Conservation (phyloP, 2,329 filamentous ascomycete species). For the Botrytis aclada region DNA sequence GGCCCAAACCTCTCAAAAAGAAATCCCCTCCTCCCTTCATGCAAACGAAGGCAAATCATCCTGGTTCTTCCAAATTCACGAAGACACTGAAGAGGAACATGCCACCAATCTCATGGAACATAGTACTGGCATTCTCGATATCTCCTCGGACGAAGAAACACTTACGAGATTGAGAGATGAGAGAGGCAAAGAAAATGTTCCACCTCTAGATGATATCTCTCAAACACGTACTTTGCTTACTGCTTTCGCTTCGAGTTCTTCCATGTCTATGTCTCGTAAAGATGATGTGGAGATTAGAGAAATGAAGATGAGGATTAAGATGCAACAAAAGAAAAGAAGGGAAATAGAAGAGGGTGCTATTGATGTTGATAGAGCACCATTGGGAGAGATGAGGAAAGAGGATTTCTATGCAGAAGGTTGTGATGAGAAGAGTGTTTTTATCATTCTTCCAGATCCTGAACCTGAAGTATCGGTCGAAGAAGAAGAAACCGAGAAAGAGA, state of each 20-base stretch:
- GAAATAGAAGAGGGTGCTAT: slow-evolving; percentile 54
- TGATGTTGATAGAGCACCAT: slow-evolving; percentile 61
- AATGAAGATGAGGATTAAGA: slow-evolving; percentile 36
- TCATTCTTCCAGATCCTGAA: slow-evolving; percentile 54
- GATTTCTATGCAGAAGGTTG: slow-evolving; percentile 68
- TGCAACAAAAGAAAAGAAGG: slow-evolving; percentile 36
- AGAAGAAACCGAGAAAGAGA: slow-evolving; percentile 36
- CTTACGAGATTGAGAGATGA: slow-evolving; percentile 53
- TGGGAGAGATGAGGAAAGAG: slow-evolving; percentile 63
- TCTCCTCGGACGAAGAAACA: slow-evolving; percentile 81
- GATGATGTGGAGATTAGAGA: slow-evolving; percentile 28
- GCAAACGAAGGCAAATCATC: slow-evolving; percentile 55
- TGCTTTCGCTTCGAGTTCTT: slow-evolving; percentile 20
- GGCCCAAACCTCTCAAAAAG: not conserved
- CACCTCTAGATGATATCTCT: slow-evolving; percentile 65
- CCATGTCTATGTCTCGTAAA: slow-evolving; percentile 28
- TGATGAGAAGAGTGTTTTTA: slow-evolving; percentile 58
- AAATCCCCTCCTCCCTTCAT: slow-evolving; percentile 36
- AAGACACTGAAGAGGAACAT: slow-evolving; percentile 86
- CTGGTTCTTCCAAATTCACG: slow-evolving; percentile 94
- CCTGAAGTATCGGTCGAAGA: slow-evolving; percentile 30
- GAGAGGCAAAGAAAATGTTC: slow-evolving; percentile 89
- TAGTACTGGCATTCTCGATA: slow-evolving; percentile 80
- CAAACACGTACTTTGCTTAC: slow-evolving; percentile 45
- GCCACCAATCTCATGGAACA: slow-evolving; percentile 93